Evolutionary conservation across 306 rosid species (phyloP).

Genomic region (Macrotyloma uniflorum): DNA sequence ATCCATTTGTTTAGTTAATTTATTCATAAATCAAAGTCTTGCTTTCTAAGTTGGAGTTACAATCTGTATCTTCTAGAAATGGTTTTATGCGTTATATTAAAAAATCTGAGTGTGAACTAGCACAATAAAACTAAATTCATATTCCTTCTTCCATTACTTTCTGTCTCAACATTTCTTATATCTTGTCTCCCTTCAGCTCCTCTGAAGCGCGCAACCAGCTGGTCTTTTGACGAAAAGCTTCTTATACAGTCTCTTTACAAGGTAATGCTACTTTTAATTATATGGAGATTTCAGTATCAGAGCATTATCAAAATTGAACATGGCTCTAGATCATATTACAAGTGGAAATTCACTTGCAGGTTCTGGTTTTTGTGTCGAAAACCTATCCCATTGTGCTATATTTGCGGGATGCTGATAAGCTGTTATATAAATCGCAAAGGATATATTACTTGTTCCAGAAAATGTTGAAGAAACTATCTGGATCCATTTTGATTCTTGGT

Average conservation of each 20-base stretch:
- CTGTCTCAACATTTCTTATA: not conserved
- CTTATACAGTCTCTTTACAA: conserved; percentile 82
- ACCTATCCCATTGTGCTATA: conserved; percentile 78
- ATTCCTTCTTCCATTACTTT: not conserved
- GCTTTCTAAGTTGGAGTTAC: conserved; percentile 1
- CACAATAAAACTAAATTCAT: not conserved
- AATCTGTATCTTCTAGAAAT: not conserved
- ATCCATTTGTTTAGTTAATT: not conserved
- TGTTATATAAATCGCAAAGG: conserved; percentile 71
- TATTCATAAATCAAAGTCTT: not conserved
- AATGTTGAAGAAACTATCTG: conserved; percentile 82
- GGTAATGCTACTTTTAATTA: conserved; percentile 47
- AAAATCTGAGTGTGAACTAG: not conserved
- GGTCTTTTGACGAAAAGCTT: conserved; percentile 92
- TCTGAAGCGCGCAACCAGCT: conserved; percentile 76
- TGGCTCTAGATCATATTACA: not conserved
- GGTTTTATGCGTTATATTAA: not conserved
- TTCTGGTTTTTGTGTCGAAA: conserved; percentile 72
- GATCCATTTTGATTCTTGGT: conserved; percentile 84
- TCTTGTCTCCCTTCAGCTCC: conserved; percentile 49
- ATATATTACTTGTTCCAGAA: conserved; percentile 73
- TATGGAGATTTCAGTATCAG: not conserved
- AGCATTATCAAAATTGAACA: conserved; percentile 19
- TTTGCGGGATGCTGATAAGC: conserved; percentile 74
- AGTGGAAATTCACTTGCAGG: conserved; percentile 54